Conservation (phyloP, 805 yeast species). For the Debaryomyces hansenii region DNA sequence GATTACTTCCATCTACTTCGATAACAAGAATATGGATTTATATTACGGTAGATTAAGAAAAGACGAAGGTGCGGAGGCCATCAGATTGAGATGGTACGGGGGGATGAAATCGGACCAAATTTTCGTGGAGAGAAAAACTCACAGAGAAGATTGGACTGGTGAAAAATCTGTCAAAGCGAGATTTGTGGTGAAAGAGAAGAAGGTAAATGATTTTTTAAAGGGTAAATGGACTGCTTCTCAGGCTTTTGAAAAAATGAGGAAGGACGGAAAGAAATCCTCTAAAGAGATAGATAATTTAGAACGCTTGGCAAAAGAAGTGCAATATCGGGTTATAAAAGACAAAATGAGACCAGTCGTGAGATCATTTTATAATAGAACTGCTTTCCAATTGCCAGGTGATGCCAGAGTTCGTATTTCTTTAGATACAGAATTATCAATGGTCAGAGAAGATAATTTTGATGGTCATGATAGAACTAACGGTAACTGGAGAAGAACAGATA, state of each 20-base stretch:
- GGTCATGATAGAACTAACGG: conserved; percentile 85
- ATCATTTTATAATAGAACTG: conserved; percentile 96
- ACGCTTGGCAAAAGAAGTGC: conserved; percentile 89
- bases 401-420: conserved; percentile 98
- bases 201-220: conserved; percentile 77
- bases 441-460: conserved; percentile 96
- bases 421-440: conserved; percentile 96
- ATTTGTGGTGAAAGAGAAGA: conserved; percentile 86
- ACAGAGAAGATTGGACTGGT: conserved; percentile 99
- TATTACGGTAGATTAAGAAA: conserved; percentile 93
- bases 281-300: conserved; percentile 91
- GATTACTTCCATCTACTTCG: conserved; percentile 94
- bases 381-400: conserved; percentile 98
- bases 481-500: conserved; percentile 98
- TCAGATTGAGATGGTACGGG: conserved; percentile 98
- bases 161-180: conserved; percentile 99
- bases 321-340: conserved; percentile 81
- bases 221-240: conserved; percentile 87
- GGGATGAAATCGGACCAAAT: conserved; percentile 92
- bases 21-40: conserved; percentile 82
- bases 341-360: conserved; percentile 91
- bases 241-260: conserved; percentile 88
- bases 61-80: conserved; percentile 99
- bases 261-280: conserved; percentile 83
- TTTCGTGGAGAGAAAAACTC: conserved; percentile 96